Base-by-base conservation (phyloP, 257 asterid species). In the Penstemon eatonii region DNA sequence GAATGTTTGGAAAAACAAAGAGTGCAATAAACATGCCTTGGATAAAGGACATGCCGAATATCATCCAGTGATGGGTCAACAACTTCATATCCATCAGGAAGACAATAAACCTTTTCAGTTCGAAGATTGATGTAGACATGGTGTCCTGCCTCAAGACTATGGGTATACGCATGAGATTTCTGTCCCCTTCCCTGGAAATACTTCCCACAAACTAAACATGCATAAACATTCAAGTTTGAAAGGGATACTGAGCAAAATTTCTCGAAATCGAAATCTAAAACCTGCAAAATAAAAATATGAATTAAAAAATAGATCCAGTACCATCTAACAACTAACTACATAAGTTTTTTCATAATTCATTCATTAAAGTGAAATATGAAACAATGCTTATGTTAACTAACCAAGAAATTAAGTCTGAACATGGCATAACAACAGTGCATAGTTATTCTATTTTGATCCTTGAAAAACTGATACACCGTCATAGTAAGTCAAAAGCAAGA, bases 1-100 rank as follows among this genome's bases (percentile, higher is more conserved):
- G 39, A 25, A 25, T 25, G 33, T 25, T 25, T 1, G 2, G 33
- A 25, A 25, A 25, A 25, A 25, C 12, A 42, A 52, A 73, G 49
- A 33, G 50, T 42, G 61, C 45, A 55, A 25, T 54, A 49, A 61
- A 64, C 83, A 61, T 77, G 73, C 97, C 99, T 91, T 66, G 99
- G 97, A 68, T 94, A 83, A 60, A 91, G 97, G 33, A 91, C 97
- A 78, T 89, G 87, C 39, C 95, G 91, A 71, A 94, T 91, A 76
- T 86, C 99, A 80, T 94, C 99, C 68, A 94, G 80, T 0, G 99
- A 94, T 49, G 97, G 88, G 67, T 94, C 99, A 60, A 83, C 78
- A 65, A 94, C 84, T 80, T 94, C 97, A 75, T 94, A 94, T 78
- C 97, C 99, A 86, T 94, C 97, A 62, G 99, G 97, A 80, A 94